These are phyloP conservation scores for Kalaharituber pfeilii DNA, from an alignment of 2,329 filamentous ascomycete genomes.

Conservation along the genomic window DNA sequence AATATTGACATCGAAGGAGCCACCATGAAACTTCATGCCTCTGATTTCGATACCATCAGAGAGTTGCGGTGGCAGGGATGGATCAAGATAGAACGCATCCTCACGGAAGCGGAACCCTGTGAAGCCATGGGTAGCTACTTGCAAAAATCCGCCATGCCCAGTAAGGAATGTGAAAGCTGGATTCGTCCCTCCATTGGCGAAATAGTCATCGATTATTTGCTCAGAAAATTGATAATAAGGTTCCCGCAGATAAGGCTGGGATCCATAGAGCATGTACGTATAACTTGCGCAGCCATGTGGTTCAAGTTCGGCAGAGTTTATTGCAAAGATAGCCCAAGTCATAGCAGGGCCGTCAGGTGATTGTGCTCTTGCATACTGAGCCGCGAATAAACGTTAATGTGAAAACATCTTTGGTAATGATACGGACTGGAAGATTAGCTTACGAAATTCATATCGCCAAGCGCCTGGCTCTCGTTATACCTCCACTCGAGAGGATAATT, in stretches of 20 bases:
- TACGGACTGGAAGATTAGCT: slow-evolving; percentile 15
- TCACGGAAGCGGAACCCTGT: slow-evolving; percentile 45
- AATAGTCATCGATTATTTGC: slow-evolving; percentile 44
- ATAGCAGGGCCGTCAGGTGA: slow-evolving; percentile 51
- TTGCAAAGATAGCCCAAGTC: slow-evolving; percentile 54
- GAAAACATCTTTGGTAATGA: not conserved
- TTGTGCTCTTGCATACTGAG: slow-evolving; percentile 48
- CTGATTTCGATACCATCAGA: slow-evolving; percentile 18
- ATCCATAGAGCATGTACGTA: slow-evolving; percentile 48
- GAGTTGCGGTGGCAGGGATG: slow-evolving; percentile 48
- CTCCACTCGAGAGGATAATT: slow-evolving; percentile 47
- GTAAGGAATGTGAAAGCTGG: slow-evolving; percentile 56
- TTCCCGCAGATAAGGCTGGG: slow-evolving; percentile 44
- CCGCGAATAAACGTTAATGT: slow-evolving; percentile 4
- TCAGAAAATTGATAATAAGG: slow-evolving; percentile 58
- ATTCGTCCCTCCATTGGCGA: slow-evolving; percentile 46
- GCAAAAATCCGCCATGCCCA: slow-evolving; percentile 50
- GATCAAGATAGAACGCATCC: slow-evolving; percentile 44
- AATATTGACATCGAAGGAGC: slow-evolving; percentile 20
- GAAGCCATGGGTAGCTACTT: slow-evolving; percentile 50
- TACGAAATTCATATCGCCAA: slow-evolving; percentile 45
- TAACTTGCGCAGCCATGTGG: slow-evolving; percentile 50
- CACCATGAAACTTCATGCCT: slow-evolving; percentile 22
- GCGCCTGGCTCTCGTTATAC: slow-evolving; percentile 37
- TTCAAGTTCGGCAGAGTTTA: slow-evolving; percentile 47